Evolutionary conservation across 371 early-diverging fungal species (phyloP), one percentile per base, ranked within the genome.

Genomic region (Mortierella sp.): DNA sequence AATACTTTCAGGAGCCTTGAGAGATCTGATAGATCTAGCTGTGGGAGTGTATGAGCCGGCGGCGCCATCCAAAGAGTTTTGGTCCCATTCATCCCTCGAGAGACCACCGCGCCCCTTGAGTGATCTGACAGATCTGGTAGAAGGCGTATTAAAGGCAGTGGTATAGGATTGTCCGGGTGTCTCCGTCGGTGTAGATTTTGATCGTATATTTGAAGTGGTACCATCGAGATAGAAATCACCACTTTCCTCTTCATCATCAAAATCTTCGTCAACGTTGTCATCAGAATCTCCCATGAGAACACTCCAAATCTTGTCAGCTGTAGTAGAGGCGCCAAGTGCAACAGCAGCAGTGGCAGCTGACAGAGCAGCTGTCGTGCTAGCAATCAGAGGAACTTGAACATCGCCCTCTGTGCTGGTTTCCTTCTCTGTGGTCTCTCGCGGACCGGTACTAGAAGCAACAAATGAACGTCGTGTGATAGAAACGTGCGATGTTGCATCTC

Each of bases 331-430:
- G 26, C 59, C 70, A 17, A 53, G 45, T 22, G 55, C 47, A 8
- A 60, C 40, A 23, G 35, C 63, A 56, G 56, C 66, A 19, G 72
- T 26, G 3, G 62, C 70, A 34, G 49, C 69, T 19, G 57, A 35
- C 43, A 61, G 26, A 19, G 61, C 43, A 43, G 43, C 61, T 9
- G n/a, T 26, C 12, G 61, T 61, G 43, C 61, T 43, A 22, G 61
- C n/a, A 9, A 42, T 42, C 23, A 45, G 29, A n/a, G n/a, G n/a
- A n/a, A n/a, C n/a, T 13, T 47, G 12, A 26, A 17, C 19, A 9
- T 32, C 49, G 3, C 4, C 12, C 9, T 53, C 37, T 22, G 53
- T 35, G 34, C 32, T 26, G 2, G 61, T 43, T 22, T 31, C 45
- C 12, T 43, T 47, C 23, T 61, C 61, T 10, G 13, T 34, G 19